phyloP scores from a whole-genome alignment of 257 asterid genomes.

The Capsicum pubescens region DNA sequence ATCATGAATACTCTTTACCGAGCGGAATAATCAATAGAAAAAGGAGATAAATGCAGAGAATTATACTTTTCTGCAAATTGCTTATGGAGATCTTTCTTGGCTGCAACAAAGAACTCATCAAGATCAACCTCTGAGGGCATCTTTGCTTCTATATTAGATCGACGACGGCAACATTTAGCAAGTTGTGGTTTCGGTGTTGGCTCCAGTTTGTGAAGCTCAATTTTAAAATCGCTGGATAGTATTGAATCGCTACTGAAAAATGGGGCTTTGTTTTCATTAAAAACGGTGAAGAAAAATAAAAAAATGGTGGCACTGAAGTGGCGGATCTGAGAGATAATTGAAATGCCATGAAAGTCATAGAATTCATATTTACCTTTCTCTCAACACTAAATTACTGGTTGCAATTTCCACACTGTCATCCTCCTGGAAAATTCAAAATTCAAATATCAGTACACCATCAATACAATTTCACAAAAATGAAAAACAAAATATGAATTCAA shows the following conservation, averaged over 20 bases:
- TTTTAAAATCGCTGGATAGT: conserved; percentile 42
- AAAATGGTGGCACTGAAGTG: neutral
- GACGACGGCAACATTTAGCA: conserved; percentile 34
- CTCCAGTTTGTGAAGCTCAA: conserved; percentile 51
- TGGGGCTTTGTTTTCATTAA: neutral
- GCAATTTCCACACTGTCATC: conserved; percentile 42
- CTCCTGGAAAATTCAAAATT: conserved; percentile 40
- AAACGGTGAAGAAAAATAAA: neutral
- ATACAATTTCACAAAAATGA: neutral
- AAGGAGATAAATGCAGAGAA: neutral
- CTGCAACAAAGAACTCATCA: conserved; percentile 61
- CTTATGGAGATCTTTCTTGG: conserved; percentile 54
- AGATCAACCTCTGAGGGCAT: conserved; percentile 59
- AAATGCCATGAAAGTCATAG: neutral
- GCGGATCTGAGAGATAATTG: neutral
- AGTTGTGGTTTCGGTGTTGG: conserved; percentile 41
- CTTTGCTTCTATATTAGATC: conserved; percentile 31
- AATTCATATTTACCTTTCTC: conserved; percentile 46
- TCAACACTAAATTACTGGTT: conserved; percentile 39
- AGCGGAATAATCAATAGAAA: neutral
- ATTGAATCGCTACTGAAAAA: conserved; percentile 47
- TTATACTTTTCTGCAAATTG: conserved; percentile 55
- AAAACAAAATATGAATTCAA: neutral
- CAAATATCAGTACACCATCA: conserved; percentile 25
- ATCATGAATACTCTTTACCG: neutral